phyloP scores from a whole-genome alignment of 176 grass and related monocot species.

The Phragmites australis region DNA sequence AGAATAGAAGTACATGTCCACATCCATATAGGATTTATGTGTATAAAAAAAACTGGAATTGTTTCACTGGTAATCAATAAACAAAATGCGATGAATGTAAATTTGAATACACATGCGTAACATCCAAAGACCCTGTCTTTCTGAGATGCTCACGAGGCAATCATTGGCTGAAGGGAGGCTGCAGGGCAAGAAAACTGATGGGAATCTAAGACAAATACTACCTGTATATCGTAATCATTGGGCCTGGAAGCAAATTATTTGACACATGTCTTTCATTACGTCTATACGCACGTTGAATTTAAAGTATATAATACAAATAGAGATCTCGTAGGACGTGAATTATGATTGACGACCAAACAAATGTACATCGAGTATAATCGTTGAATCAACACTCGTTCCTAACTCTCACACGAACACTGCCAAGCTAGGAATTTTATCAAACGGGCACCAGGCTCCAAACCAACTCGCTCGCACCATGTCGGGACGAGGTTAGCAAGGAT shows the following conservation, averaged over 20 bases:
- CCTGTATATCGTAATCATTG: background rate
- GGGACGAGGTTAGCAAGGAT: conserved; percentile 86
- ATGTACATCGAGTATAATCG: background rate
- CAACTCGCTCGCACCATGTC: conserved; percentile 63
- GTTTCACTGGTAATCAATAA: too few relatives aligned
- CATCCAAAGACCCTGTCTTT: background rate
- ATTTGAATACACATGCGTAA: background rate
- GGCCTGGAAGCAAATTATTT: too few relatives aligned
- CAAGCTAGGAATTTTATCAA: conserved; percentile 20
- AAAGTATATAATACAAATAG: too few relatives aligned
- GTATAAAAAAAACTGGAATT: background rate
- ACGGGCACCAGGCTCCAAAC: background rate
- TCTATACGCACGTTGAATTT: too few relatives aligned
- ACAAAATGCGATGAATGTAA: background rate
- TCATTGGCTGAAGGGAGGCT: background rate
- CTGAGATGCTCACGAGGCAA: background rate
- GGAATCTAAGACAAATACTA: background rate
- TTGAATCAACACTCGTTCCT: background rate
- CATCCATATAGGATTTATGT: background rate
- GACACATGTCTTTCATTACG: too few relatives aligned
- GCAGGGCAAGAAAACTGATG: background rate
- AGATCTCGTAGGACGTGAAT: too few relatives aligned
- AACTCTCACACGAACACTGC: background rate
- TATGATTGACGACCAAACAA: background rate
- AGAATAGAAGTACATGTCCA: background rate